Evolutionary conservation across 192 early-diverging fungal genomes (phyloP).

Genomic region (Geosiphon pyriformis): DNA sequence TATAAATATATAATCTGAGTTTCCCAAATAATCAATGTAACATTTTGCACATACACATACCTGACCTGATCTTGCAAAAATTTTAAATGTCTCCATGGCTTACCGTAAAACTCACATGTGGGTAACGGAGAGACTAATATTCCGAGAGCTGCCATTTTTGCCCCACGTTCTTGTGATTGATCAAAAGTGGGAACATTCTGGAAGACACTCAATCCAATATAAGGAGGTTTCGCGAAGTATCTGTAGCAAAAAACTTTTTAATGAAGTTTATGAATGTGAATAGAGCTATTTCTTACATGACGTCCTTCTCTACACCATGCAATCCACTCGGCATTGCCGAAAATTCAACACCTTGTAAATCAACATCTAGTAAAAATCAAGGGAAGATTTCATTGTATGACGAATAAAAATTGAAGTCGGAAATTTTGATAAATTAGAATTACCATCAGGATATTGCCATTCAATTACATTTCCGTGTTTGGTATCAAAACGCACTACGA

Average conservation of each 20-base stretch:
- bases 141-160: slow-evolving; percentile 47
- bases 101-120: slow-evolving; percentile 40
- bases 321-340: slow-evolving; percentile 54
- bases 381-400: neutral
- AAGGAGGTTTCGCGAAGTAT: slow-evolving; percentile 40
- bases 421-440: neutral
- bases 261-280: neutral
- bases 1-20: neutral
- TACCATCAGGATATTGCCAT: slow-evolving; percentile 46
- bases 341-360: slow-evolving; percentile 45
- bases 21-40: too few species aligned
- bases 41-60: slow-evolving; percentile 24
- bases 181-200: slow-evolving; percentile 32
- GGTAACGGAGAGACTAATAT: slow-evolving; percentile 38
- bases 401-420: too few species aligned
- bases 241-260: slow-evolving; percentile 24
- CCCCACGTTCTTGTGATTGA: slow-evolving; percentile 39
- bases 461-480: slow-evolving; percentile 47
- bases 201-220: slow-evolving; percentile 44
- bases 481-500: slow-evolving; percentile 47
- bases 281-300: slow-evolving; percentile 38
- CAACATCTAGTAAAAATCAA: slow-evolving; percentile 31
- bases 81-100: slow-evolving; percentile 43
- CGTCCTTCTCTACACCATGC: slow-evolving; percentile 41
- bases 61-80: slow-evolving; percentile 36